A percentile compares a stretch with the other conserved stretches of the same genome.
Conservation (phyloP, 1,284 basidiomycete genomes). For the Microbotryum silenes-acaulis region DNA sequence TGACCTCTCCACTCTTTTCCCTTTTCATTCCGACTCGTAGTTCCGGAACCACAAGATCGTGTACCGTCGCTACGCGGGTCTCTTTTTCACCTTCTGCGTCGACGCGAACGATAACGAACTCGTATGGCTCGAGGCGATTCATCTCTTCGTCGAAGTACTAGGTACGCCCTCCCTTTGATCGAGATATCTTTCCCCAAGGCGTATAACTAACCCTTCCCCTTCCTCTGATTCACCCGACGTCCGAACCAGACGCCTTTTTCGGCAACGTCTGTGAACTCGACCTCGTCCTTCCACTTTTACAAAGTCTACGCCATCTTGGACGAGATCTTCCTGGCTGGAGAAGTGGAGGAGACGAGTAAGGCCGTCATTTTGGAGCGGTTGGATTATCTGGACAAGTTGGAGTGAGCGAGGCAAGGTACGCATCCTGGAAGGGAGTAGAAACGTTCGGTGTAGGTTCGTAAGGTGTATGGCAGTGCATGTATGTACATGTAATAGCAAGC, state of each 20-base stretch:
- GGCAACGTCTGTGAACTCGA: slow-evolving; percentile 96
- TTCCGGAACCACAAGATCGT: slow-evolving; percentile 93
- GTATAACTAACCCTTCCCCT: not conserved
- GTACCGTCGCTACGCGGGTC: slow-evolving; percentile 88
- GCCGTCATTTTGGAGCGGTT: slow-evolving; percentile 83
- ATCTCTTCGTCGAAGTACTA: slow-evolving; percentile 96
- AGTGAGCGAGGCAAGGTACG: slow-evolving; percentile 43
- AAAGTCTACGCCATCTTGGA: slow-evolving; percentile 98
- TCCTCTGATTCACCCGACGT: not conserved
- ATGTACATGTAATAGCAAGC: too few relatives aligned
- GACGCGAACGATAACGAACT: slow-evolving; percentile 98
- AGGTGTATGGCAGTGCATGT: too few relatives aligned
- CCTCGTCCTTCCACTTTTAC: slow-evolving; percentile 95
- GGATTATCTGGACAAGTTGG: slow-evolving; percentile 83
- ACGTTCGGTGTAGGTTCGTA: too few relatives aligned
- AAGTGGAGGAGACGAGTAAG: slow-evolving; percentile 96
- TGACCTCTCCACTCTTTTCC: too few relatives aligned
- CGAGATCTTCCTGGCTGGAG: slow-evolving; percentile 96
- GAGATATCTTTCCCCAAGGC: not conserved
- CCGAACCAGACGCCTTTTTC: slow-evolving; percentile 78
- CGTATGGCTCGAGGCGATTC: slow-evolving; percentile 93
- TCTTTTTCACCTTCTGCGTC: slow-evolving; percentile 96
- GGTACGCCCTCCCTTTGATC: slow-evolving; percentile 48
- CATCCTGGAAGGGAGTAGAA: too few relatives aligned
- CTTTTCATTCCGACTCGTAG: slow-evolving; percentile 43